These are phyloP conservation scores for Zygotorulaspora mrakii DNA, from an alignment of 1,139 yeast species.

Conservation along the genomic window DNA sequence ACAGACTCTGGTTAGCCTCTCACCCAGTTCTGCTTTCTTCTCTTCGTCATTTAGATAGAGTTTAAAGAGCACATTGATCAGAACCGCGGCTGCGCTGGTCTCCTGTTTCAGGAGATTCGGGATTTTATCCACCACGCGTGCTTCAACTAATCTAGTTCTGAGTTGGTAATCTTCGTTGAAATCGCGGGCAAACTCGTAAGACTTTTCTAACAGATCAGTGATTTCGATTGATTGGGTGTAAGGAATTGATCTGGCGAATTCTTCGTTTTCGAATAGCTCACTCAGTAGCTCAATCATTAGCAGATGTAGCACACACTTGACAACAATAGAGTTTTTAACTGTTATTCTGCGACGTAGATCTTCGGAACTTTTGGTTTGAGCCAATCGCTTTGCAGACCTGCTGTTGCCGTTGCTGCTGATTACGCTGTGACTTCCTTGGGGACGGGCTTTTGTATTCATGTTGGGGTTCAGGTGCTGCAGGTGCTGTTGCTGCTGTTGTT, in stretches of 20 bases:
- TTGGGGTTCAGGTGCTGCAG: not conserved
- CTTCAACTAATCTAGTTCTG: slow-evolving; percentile 81
- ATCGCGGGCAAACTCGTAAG: slow-evolving; percentile 77
- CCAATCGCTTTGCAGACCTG: slow-evolving; percentile 20
- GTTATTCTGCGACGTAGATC: slow-evolving; percentile 38
- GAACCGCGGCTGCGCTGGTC: slow-evolving; percentile 83
- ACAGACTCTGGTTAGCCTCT: slow-evolving; percentile 66
- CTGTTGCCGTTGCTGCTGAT: slow-evolving; percentile 1
- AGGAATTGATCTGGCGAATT: slow-evolving; percentile 68
- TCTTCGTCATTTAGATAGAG: slow-evolving; percentile 67
- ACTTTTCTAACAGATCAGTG: slow-evolving; percentile 56
- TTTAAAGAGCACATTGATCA: slow-evolving; percentile 73
- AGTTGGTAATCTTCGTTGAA: slow-evolving; percentile 88
- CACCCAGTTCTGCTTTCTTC: slow-evolving; percentile 43
- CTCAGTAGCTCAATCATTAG: slow-evolving; percentile 83
- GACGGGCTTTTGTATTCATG: not conserved
- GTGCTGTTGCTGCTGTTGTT: too few relatives aligned
- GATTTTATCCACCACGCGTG: slow-evolving; percentile 86
- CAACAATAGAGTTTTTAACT: slow-evolving; percentile 77
- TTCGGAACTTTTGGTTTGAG: slow-evolving; percentile 30
- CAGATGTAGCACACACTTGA: slow-evolving; percentile 86
- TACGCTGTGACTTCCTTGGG: not conserved
- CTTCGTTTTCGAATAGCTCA: slow-evolving; percentile 67
- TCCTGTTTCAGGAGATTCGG: slow-evolving; percentile 93
- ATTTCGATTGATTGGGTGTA: slow-evolving; percentile 56